A percentile compares a stretch with the other conserved stretches of the same genome.
Evolutionary conservation across 2,329 filamentous ascomycete genomes (phyloP).

Genomic region (Herpotrichia juniperi): DNA sequence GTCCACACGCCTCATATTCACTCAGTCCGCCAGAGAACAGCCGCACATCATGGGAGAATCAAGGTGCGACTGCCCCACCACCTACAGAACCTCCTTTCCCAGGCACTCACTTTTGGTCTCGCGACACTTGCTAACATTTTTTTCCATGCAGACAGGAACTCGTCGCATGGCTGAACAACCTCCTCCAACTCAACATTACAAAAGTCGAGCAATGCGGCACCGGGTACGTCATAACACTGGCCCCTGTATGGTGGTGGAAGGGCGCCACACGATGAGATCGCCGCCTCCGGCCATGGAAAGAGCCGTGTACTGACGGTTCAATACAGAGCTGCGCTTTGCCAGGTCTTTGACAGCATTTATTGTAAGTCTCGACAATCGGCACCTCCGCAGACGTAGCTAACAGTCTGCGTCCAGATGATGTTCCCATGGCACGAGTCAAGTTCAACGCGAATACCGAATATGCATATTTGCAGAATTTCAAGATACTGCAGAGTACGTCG

Average conservation of each 20-base stretch:
- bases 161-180: conserved; percentile 94
- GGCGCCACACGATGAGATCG: neutral
- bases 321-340: conserved; percentile 86
- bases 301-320: conserved; percentile 23
- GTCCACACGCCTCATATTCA: neutral
- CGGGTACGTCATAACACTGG: conserved; percentile 67
- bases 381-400: neutral
- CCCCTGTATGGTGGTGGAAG: conserved; percentile 7
- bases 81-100: conserved; percentile 18
- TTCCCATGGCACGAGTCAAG: conserved; percentile 95
- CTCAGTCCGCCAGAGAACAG: neutral
- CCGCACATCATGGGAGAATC: conserved; percentile 65
- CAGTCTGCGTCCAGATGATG: conserved; percentile 65
- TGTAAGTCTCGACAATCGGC: conserved; percentile 53
- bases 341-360: conserved; percentile 98
- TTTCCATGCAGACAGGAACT: conserved; percentile 79
- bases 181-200: conserved; percentile 95
- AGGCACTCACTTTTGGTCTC: conserved; percentile 25
- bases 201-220: conserved; percentile 99
- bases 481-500: conserved; percentile 87
- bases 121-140: conserved; percentile 24
- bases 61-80: conserved; percentile 52
- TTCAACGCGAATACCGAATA: conserved; percentile 99
- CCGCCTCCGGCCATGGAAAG: neutral
- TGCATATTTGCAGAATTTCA: conserved; percentile 98